Evolutionary conservation across 2,329 filamentous ascomycete genomes (phyloP), one percentile per base, ranked within the genome.

Genomic region (Trichoderma sp.): DNA sequence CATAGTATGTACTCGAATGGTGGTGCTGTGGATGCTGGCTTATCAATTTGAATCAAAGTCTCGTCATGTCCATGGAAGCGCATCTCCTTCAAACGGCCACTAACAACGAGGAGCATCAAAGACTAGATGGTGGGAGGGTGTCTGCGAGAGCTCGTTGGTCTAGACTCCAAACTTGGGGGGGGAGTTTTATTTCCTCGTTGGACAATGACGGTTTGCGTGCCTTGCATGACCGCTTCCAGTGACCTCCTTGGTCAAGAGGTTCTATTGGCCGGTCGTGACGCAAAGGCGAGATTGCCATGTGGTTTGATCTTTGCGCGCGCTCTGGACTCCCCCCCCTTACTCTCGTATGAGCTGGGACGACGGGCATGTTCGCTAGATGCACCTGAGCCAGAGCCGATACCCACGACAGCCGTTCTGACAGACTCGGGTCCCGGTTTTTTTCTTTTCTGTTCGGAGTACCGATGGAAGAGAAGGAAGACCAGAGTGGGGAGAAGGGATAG

Each of bases 171-270:
- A 7, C 25, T 56, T 22, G 27, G 50, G 22, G 19, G 19, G 45
- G 15, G n/a, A n/a, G 34, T 25, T 27, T 25, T 63, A 50, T 63
- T 48, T 37, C 50, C 50, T 39, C 9, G 57, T 63, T 42, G 60
- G 37, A 64, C 22, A 37, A 42, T 37, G 39, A 39, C 37, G 19
- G 42, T 60, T 65, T 60, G 67, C 35, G 67, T 68, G 67, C 61
- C 67, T 66, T 68, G 67, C 67, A 68, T 68, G 67, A 48, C 58
- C 58, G 48, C 59, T 48, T 57, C 53, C 66, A 52, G 48, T 8
- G 65, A 45, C 34, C 54, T 19, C 64, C 32, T 53, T 48, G 6
- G 54, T 37, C 25, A 2, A 15, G 22, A 10, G 17, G n/a, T 50
- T 15, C 53, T 39, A 68, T 68, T 68, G 66, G 66, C 53, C 57